phyloP scores from a whole-genome alignment of 768 basidiomycete species.

The Boletus reticuloceps region DNA sequence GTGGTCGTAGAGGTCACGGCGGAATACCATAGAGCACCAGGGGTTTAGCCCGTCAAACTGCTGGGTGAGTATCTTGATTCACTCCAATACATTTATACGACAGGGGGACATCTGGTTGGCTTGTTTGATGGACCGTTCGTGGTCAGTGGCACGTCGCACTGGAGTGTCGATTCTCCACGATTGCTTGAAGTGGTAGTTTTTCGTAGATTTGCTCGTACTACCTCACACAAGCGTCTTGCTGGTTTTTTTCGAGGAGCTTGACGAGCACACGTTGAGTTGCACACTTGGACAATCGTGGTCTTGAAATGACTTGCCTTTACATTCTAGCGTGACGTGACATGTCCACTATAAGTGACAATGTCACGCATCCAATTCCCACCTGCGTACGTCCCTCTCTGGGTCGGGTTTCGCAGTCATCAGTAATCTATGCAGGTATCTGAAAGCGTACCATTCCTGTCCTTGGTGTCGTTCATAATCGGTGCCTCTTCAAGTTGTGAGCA shows the following conservation, averaged over 20 bases:
- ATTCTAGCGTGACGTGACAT: conserved; percentile 26
- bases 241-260: conserved; percentile 19
- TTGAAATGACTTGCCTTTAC: conserved; percentile 30
- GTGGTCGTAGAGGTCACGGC: conserved; percentile 1
- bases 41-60: conserved; percentile 15
- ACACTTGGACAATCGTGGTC: conserved; percentile 25
- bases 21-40: neutral
- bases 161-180: neutral
- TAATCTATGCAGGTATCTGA: neutral
- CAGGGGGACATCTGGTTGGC: conserved; percentile 11
- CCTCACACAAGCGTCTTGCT: conserved; percentile 29
- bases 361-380: conserved; percentile 19
- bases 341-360: conserved; percentile 26
- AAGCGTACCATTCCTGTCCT: conserved; percentile 3
- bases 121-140: conserved; percentile 1
- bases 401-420: neutral
- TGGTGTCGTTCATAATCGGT: neutral
- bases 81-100: conserved; percentile 24
- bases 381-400: conserved; percentile 1
- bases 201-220: conserved; percentile 20
- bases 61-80: conserved; percentile 32
- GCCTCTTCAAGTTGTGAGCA: neutral
- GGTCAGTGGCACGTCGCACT: neutral
- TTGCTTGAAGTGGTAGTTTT: conserved; percentile 7
- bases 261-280: conserved; percentile 29